Percentiles rank a stretch among this genome's conserved stretches.
Conservation (phyloP, 305 asterid genomes). For the Nicotiana rustica region DNA sequence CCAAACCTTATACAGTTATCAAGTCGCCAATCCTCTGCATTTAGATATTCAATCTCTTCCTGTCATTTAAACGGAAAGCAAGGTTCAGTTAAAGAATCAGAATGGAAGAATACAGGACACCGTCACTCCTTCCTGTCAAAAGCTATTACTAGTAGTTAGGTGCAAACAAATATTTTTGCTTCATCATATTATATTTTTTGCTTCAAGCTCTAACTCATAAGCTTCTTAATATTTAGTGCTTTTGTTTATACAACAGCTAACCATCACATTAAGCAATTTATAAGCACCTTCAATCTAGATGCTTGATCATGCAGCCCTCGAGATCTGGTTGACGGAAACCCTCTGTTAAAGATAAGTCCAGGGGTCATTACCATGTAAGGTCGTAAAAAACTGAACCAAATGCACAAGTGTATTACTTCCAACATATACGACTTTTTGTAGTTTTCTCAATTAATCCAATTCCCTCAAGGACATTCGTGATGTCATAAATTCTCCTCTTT, state of each 20-base stretch:
- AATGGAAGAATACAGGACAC: background rate
- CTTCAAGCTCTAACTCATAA: background rate
- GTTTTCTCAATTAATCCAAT: conserved; percentile 85
- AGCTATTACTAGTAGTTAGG: background rate
- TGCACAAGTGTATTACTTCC: conserved; percentile 65
- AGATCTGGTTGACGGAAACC: conserved; percentile 48
- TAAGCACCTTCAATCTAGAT: conserved; percentile 62
- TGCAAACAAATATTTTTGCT: background rate
- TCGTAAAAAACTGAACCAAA: conserved; percentile 29
- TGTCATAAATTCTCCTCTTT: conserved; percentile 92
- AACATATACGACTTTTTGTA: conserved; percentile 75
- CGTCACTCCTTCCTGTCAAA: background rate
- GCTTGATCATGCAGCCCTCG: conserved; percentile 51
- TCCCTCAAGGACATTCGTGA: conserved; percentile 96
- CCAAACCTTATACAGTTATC: conserved; percentile 78
- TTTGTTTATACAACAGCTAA: conserved; percentile 12
- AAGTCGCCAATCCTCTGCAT: conserved; percentile 62
- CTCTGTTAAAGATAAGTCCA: conserved; percentile 54
- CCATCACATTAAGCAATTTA: conserved; percentile 12
- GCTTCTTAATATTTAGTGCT: background rate
- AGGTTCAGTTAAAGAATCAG: conserved; percentile 14
- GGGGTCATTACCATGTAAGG: conserved; percentile 40
- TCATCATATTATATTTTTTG: conserved; percentile 1
- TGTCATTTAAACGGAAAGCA: conserved; percentile 49
- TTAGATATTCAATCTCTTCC: conserved; percentile 63